Evolutionary conservation across 208 protist genomes (phyloP).

Genomic region (Trypanosoma avium): DNA sequence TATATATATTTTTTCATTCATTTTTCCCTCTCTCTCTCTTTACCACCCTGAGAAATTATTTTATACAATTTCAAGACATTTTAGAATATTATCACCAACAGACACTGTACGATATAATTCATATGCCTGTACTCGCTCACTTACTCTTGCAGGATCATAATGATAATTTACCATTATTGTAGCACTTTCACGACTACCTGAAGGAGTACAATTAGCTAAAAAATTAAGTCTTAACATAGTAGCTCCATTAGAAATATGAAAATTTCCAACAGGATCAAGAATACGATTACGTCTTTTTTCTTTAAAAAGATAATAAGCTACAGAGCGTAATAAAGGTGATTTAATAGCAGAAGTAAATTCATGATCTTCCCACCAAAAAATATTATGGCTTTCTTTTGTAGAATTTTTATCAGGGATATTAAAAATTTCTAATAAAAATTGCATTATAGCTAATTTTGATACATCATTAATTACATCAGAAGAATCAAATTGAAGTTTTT

Average conservation of each 20-base stretch:
- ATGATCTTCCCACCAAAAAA: slow-evolving; percentile 60
- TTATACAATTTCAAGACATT: slow-evolving; percentile 6
- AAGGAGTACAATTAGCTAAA: slow-evolving; percentile 60
- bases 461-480: neutral
- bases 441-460: slow-evolving; percentile 22
- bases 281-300: slow-evolving; percentile 57
- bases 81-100: slow-evolving; percentile 42
- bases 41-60: too few relatives aligned
- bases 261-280: slow-evolving; percentile 84
- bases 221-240: slow-evolving; percentile 75
- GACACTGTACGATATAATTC: slow-evolving; percentile 50
- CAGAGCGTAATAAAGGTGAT: slow-evolving; percentile 56
- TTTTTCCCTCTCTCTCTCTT: too few relatives aligned
- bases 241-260: slow-evolving; percentile 88
- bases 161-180: slow-evolving; percentile 91
- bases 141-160: slow-evolving; percentile 63
- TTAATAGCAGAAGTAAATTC: slow-evolving; percentile 56
- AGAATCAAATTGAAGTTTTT: slow-evolving; percentile 5
- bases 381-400: slow-evolving; percentile 1
- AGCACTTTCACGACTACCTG: slow-evolving; percentile 68
- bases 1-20: too few relatives aligned
- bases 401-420: neutral
- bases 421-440: slow-evolving; percentile 31
- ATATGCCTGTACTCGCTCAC: slow-evolving; percentile 51
- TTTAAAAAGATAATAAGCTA: slow-evolving; percentile 65